Evolutionary conservation across 345 rosid genomes (phyloP).

Genomic region (Salix caprea): DNA sequence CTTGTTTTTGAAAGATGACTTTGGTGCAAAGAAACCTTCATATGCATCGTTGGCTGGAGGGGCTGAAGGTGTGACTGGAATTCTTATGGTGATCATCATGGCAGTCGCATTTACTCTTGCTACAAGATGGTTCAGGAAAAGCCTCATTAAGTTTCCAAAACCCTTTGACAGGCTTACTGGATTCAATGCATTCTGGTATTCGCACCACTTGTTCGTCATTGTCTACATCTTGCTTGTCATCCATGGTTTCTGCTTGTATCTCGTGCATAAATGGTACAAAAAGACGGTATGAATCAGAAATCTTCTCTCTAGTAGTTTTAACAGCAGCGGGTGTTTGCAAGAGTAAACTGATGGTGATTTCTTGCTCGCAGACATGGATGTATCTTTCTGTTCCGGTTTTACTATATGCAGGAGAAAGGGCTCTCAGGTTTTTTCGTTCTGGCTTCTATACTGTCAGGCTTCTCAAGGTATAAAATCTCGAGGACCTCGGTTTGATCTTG

Average conservation of each 20-base stretch:
- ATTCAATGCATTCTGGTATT: constrained; percentile 96
- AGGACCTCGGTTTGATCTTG: neutral
- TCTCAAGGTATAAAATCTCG: constrained; percentile 44
- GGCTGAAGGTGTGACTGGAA: constrained; percentile 71
- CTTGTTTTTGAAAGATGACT: constrained; percentile 33
- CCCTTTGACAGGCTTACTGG: constrained; percentile 93
- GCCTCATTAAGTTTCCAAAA: constrained; percentile 68
- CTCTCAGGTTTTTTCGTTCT: constrained; percentile 82
- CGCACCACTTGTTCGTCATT: constrained; percentile 74
- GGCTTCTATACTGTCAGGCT: constrained; percentile 69
- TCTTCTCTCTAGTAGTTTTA: neutral
- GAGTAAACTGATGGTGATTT: neutral
- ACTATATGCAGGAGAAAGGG: constrained; percentile 82
- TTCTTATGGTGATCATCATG: constrained; percentile 74
- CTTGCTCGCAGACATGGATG: constrained; percentile 78
- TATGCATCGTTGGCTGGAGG: constrained; percentile 63
- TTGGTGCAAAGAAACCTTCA: constrained; percentile 56
- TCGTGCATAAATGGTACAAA: constrained; percentile 69
- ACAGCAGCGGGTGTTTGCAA: neutral
- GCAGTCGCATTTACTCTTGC: constrained; percentile 76
- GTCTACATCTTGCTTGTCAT: constrained; percentile 69
- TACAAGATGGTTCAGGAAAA: constrained; percentile 71
- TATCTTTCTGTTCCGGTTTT: constrained; percentile 79
- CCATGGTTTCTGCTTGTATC: constrained; percentile 65
- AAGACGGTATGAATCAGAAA: constrained; percentile 57